These are phyloP conservation scores for Xylaria longipes DNA, from an alignment of 495 filamentous ascomycete genomes.

Conservation along the genomic window DNA sequence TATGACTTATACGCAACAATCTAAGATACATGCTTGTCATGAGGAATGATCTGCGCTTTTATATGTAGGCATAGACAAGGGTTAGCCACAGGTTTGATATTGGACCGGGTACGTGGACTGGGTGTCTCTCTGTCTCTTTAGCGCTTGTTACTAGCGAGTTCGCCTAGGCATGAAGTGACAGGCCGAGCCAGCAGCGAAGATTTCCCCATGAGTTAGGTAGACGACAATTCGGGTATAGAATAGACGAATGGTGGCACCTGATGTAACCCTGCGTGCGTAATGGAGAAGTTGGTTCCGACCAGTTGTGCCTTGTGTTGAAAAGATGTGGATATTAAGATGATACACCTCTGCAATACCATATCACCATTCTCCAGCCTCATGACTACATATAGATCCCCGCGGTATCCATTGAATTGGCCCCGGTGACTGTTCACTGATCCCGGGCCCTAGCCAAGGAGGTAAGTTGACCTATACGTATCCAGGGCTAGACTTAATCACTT, in stretches of 20 bases:
- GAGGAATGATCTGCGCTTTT: conserved; percentile 25
- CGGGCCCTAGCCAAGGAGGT: too few species aligned
- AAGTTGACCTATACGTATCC: too few species aligned
- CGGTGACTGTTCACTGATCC: too few species aligned
- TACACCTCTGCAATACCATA: conserved; percentile 12
- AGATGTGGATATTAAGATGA: background rate
- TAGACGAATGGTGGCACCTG: conserved; percentile 2
- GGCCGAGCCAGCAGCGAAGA: background rate
- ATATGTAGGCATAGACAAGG: conserved; percentile 8
- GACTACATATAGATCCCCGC: background rate
- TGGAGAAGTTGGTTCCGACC: conserved; percentile 21
- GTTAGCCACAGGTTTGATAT: background rate
- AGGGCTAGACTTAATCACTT: too few species aligned
- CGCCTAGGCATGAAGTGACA: background rate
- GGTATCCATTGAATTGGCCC: background rate
- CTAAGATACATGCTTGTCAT: background rate
- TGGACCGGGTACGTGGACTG: background rate
- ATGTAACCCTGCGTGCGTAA: background rate
- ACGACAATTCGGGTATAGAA: background rate
- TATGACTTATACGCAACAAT: background rate
- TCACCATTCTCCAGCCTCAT: conserved; percentile 9
- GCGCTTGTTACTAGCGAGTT: background rate
- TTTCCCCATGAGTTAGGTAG: background rate
- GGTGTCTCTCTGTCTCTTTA: background rate
- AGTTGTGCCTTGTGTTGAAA: background rate